These are phyloP conservation scores for Vitis riparia DNA, from an alignment of 164 flowering plant species.

Conservation along the genomic window DNA sequence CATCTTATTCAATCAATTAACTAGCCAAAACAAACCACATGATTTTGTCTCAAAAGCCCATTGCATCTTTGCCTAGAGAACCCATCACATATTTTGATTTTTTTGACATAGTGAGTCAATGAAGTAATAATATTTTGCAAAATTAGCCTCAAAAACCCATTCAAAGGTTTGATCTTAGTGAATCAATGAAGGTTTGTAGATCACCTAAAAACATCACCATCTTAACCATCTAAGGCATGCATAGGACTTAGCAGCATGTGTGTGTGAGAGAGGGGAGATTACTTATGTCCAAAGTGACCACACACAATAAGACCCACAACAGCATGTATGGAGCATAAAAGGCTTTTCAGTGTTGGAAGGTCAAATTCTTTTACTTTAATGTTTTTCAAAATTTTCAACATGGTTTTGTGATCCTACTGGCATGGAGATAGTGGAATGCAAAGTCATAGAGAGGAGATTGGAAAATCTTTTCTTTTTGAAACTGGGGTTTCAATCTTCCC, in stretches of 20 bases:
- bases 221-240: background rate
- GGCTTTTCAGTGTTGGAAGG: conserved; percentile 28
- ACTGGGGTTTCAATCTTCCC: conserved; percentile 8
- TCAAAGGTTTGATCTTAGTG: too few relatives aligned
- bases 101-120: too few relatives aligned
- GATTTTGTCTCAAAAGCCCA: too few relatives aligned
- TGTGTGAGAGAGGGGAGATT: background rate
- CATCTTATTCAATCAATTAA: too few relatives aligned
- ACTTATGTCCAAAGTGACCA: conserved; percentile 28
- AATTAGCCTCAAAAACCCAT: too few relatives aligned
- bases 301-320: conserved; percentile 39
- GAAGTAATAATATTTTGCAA: too few relatives aligned
- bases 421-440: conserved; percentile 7
- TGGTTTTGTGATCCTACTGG: conserved; percentile 16
- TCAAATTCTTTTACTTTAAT: conserved; percentile 25
- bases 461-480: conserved; percentile 16
- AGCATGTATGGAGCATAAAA: conserved; percentile 30
- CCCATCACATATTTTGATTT: too few relatives aligned
- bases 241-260: background rate
- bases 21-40: too few relatives aligned
- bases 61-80: too few relatives aligned
- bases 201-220: too few relatives aligned
- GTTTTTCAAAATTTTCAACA: conserved; percentile 5
- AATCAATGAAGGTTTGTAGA: too few relatives aligned
- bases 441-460: conserved; percentile 16